Conservation (phyloP, 2,329 filamentous ascomycete species). For the Penicillium sp. region DNA sequence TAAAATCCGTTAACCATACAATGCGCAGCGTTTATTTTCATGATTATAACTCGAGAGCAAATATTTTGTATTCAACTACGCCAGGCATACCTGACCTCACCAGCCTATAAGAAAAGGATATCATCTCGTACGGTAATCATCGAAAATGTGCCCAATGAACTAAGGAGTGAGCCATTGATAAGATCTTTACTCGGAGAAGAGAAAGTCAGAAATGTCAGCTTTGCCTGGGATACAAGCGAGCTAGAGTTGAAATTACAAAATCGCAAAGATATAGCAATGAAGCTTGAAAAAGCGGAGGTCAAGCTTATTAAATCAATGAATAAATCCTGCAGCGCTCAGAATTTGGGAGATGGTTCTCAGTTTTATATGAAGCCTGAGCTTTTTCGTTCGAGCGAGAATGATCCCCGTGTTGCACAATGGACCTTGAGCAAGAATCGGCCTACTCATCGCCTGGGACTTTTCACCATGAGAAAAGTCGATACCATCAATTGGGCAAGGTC, state of each 20-base stretch:
- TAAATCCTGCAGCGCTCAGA: constrained; percentile 63
- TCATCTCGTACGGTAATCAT: constrained; percentile 90
- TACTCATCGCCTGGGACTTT: constrained; percentile 68
- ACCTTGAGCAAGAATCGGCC: constrained; percentile 72
- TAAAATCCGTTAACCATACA: too few species aligned
- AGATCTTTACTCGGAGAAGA: constrained; percentile 72
- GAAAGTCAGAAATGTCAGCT: constrained; percentile 80
- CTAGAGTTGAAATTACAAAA: constrained; percentile 80
- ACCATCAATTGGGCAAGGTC: constrained; percentile 86
- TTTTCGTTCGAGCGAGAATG: constrained; percentile 60
- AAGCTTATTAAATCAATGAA: constrained; percentile 72
- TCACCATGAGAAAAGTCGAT: constrained; percentile 87
- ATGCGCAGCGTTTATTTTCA: constrained; percentile 68
- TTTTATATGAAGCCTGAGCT: too few species aligned
- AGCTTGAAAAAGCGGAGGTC: constrained; percentile 83
- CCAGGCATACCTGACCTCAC: constrained; percentile 85
- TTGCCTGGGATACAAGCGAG: constrained; percentile 73
- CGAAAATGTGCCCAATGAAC: constrained; percentile 79
- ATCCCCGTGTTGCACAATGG: constrained; percentile 75
- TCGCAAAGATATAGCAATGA: constrained; percentile 75
- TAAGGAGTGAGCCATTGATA: too few species aligned
- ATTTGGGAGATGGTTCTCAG: too few species aligned
- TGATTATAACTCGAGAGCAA: constrained; percentile 80
- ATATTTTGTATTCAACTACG: constrained; percentile 91
- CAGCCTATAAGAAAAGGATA: constrained; percentile 79